Evolutionary conservation across 83 land plant genomes (phyloP).

Genomic region (Diphasiastrum complanatum): DNA sequence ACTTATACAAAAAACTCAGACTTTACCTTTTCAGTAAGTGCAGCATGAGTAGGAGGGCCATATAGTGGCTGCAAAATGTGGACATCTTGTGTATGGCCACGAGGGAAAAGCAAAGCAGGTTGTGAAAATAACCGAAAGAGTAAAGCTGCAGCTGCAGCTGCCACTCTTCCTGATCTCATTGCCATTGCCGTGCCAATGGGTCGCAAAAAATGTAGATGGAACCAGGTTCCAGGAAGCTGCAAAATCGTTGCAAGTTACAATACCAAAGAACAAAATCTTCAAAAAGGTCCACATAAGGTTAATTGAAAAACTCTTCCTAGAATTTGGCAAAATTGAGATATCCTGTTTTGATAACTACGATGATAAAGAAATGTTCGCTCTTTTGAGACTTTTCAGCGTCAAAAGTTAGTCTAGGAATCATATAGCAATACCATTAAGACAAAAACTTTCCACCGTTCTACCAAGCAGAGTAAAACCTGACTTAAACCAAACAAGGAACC

Average conservation of each 20-base stretch:
- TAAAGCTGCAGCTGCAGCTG: constrained; percentile 95
- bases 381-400: too few species aligned
- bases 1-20: too few species aligned
- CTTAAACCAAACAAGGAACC: too few species aligned
- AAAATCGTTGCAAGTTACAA: constrained; percentile 10
- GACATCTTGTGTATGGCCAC: constrained; percentile 66
- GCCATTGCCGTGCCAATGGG: constrained; percentile 92
- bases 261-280: background rate
- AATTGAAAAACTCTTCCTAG: too few species aligned
- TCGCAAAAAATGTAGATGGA: constrained; percentile 80
- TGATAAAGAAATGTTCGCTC: too few species aligned
- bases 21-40: constrained; percentile 45
- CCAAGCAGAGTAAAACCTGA: too few species aligned
- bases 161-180: constrained; percentile 81
- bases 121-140: constrained; percentile 87
- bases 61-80: constrained; percentile 53
- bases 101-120: constrained; percentile 84
- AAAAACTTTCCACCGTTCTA: too few species aligned
- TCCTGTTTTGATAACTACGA: too few species aligned
- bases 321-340: too few species aligned
- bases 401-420: too few species aligned
- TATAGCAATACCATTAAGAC: too few species aligned
- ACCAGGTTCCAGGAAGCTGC: constrained; percentile 89
- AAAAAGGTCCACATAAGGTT: too few species aligned
- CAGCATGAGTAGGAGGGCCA: constrained; percentile 32